Evolutionary conservation across 225 moss, liverwort and hornwort genomes (phyloP), one percentile per base, ranked within the genome.

Genomic region (Bryoerythrophyllum caledonicum): DNA sequence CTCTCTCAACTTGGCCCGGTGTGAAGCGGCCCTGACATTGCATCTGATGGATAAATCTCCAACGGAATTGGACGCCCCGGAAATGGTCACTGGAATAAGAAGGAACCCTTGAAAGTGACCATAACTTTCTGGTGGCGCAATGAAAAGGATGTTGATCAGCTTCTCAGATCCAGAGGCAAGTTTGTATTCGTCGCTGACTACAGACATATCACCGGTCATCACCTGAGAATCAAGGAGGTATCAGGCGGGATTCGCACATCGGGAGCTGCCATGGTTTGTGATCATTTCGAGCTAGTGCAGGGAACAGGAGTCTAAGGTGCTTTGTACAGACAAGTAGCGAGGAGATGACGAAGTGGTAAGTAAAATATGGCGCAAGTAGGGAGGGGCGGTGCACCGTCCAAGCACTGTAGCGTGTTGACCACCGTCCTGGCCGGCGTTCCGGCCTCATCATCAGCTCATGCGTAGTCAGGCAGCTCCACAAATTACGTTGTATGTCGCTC

Each of bases 341-440:
- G 0, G 1, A 38, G 8, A n/a, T 21, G 30, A 60, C 1, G 43
- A 9, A 21, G 17, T 19, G 1, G 60, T 14, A 12, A 3, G 14
- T 46, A 46, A 60, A 46, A 4, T 43, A 71, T 43, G 7, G 6
- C 25, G 28, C 72, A 60, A 60, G 72, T 72, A 14, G 72, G 44
- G 9, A 19, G 48, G 48, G 48, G 4, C 48, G 7, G 48, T 4
- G 17, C 48, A 14, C 72, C 72, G 72, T 5, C 72, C 72, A 60
- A 60, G 15, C 3, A 40, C 38, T 38, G 38, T 70, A 72, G 59
- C 3, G 71, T 14, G 60, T 46, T 60, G 48, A 72, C 72, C 72
- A 46, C 48, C 51, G 65, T 15, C 65, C 65, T 41, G 43, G 65
- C 65, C 65, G 65, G 26, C 24, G 15, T 43, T 44, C 44, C 30